A percentile compares a stretch with the other conserved stretches of the same genome.
phyloP scores from a whole-genome alignment of 2,329 filamentous ascomycete species.

The Albifimbria verrucaria region DNA sequence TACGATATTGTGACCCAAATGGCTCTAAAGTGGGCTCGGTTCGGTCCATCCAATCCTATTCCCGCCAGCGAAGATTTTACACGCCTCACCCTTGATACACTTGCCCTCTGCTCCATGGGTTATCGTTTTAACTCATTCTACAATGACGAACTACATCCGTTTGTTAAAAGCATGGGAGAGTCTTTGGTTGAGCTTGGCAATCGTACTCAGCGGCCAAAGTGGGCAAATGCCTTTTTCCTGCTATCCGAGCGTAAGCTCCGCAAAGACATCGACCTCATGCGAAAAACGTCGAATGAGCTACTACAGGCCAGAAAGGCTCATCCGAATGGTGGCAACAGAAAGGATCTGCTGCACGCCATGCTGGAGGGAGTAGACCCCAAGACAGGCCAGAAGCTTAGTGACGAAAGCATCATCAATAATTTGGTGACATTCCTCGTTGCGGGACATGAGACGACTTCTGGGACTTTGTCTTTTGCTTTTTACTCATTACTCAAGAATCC shows the following conservation, averaged over 20 bases:
- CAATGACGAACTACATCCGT: slow-evolving; percentile 64
- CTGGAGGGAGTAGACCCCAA: not conserved
- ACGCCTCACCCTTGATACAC: slow-evolving; percentile 68
- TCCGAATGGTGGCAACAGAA: too few species aligned
- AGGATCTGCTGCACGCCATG: not conserved
- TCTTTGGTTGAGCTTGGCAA: slow-evolving; percentile 56
- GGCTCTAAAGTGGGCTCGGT: slow-evolving; percentile 64
- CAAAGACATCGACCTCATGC: too few species aligned
- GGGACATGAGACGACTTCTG: slow-evolving; percentile 70
- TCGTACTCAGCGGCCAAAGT: slow-evolving; percentile 43
- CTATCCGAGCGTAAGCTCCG: too few species aligned
- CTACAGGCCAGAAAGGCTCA: too few species aligned
- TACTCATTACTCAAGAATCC: slow-evolving; percentile 65
- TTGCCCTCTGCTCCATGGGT: slow-evolving; percentile 69
- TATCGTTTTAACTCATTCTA: slow-evolving; percentile 76
- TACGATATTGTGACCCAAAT: slow-evolving; percentile 65
- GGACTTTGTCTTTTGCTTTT: slow-evolving; percentile 62
- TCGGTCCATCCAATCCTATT: slow-evolving; percentile 56
- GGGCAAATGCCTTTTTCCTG: too few species aligned
- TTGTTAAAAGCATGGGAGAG: slow-evolving; percentile 64
- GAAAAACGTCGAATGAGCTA: too few species aligned
- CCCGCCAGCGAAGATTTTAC: slow-evolving; percentile 66
- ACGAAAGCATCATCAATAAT: not conserved
- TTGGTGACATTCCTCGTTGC: slow-evolving; percentile 28
- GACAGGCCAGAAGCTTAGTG: not conserved